Evolutionary conservation across 768 basidiomycete species (phyloP).

Genomic region (Pleurotus djamor): DNA sequence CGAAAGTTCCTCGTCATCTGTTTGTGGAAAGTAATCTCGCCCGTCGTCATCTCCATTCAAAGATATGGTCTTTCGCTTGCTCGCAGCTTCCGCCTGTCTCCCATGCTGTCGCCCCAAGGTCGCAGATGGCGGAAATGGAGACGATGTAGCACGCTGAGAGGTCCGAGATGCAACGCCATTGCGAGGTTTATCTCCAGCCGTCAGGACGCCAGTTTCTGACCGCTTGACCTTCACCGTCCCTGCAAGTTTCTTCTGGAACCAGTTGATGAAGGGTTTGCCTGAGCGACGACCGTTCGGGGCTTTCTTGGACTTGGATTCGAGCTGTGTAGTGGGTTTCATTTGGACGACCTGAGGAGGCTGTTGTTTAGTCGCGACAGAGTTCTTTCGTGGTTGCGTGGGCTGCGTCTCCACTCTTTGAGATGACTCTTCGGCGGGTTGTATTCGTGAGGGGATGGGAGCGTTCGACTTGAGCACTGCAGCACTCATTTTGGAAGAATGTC

Average conservation of each 20-base stretch:
- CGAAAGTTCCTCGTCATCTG: conserved; percentile 45
- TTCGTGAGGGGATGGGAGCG: neutral
- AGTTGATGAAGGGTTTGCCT: conserved; percentile 85
- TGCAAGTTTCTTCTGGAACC: conserved; percentile 86
- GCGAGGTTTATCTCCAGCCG: conserved; percentile 28
- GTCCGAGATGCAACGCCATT: conserved; percentile 27
- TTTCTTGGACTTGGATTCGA: conserved; percentile 46
- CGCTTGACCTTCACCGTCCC: conserved; percentile 63
- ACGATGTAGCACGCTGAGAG: conserved; percentile 39
- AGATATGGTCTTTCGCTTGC: conserved; percentile 59
- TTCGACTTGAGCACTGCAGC: neutral
- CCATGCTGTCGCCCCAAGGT: conserved; percentile 25
- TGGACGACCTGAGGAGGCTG: conserved; percentile 14
- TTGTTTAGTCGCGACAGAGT: conserved; percentile 12
- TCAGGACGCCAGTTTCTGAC: conserved; percentile 6
- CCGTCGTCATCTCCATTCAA: conserved; percentile 55
- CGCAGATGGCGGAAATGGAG: conserved; percentile 34
- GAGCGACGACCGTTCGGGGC: conserved; percentile 50
- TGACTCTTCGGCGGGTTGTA: neutral
- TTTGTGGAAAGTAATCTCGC: conserved; percentile 30
- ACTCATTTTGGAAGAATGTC: conserved; percentile 1
- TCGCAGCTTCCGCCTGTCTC: conserved; percentile 26
- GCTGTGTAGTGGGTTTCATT: conserved; percentile 15
- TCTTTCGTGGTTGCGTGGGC: neutral
- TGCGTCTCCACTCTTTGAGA: neutral